A percentile compares a stretch with the other conserved stretches of the same genome.
These are phyloP conservation scores for Maudiozyma serrabonitensis DNA, from an alignment of 805 yeast genomes.

Conservation along the genomic window DNA sequence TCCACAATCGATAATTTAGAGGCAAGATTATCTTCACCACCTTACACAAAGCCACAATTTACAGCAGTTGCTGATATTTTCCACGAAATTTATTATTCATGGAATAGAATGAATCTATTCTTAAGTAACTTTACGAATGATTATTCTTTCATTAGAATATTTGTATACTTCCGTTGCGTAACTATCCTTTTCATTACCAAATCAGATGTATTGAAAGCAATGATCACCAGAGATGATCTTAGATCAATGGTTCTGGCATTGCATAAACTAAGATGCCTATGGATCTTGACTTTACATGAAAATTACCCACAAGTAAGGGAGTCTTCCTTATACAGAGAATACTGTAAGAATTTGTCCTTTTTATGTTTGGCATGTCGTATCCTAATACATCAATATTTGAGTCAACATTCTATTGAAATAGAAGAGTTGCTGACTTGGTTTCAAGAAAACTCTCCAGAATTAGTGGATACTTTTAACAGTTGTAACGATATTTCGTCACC, in stretches of 20 bases:
- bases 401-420: slow-evolving; percentile 34
- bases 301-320: slow-evolving; percentile 8
- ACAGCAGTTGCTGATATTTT: neutral
- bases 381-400: slow-evolving; percentile 9
- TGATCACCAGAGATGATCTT: slow-evolving; percentile 5
- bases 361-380: slow-evolving; percentile 13
- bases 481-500: slow-evolving; percentile 17
- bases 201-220: neutral
- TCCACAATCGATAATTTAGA: slow-evolving; percentile 14
- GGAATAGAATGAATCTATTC: slow-evolving; percentile 6
- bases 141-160: slow-evolving; percentile 2
- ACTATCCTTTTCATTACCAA: slow-evolving; percentile 4
- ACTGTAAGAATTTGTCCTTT: slow-evolving; percentile 11
- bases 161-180: slow-evolving; percentile 3
- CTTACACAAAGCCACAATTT: neutral
- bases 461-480: slow-evolving; percentile 6
- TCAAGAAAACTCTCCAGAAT: slow-evolving; percentile 54
- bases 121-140: slow-evolving; percentile 1
- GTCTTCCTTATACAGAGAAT: slow-evolving; percentile 12
- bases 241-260: slow-evolving; percentile 1
- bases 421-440: slow-evolving; percentile 55
- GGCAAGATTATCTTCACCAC: slow-evolving; percentile 12
- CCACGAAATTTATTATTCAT: slow-evolving; percentile 3
- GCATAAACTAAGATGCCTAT: slow-evolving; percentile 2
- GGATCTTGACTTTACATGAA: slow-evolving; percentile 5